These are phyloP conservation scores for Funneliformis mosseae DNA, from an alignment of 192 early-diverging fungal species.

Conservation along the genomic window DNA sequence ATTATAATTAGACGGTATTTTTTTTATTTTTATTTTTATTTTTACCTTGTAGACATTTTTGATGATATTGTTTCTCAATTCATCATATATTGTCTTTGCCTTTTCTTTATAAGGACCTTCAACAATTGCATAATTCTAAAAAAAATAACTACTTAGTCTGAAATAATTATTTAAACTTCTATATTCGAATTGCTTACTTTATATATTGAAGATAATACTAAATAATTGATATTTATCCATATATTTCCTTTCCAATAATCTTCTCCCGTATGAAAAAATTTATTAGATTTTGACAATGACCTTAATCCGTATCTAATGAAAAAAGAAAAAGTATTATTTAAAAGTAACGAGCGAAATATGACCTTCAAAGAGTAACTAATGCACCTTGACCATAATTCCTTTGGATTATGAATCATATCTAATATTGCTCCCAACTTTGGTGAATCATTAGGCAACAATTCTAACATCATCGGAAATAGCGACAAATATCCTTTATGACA, in stretches of 20 bases:
- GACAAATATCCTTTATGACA: constrained; percentile 77
- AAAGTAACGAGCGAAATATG: too few relatives aligned
- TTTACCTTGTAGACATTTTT: constrained; percentile 70
- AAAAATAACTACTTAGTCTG: too few relatives aligned
- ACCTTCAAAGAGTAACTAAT: not conserved
- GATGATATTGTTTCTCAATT: constrained; percentile 76
- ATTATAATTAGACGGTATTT: too few relatives aligned
- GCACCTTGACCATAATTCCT: constrained; percentile 83
- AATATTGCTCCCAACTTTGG: constrained; percentile 71
- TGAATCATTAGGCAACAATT: constrained; percentile 69
- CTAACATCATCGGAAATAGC: constrained; percentile 82
- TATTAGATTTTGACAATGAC: constrained; percentile 64
- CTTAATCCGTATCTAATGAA: constrained; percentile 53
- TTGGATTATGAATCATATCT: constrained; percentile 74
- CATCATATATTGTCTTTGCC: constrained; percentile 71
- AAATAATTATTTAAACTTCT: too few relatives aligned
- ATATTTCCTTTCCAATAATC: constrained; percentile 95
- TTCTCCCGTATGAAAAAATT: constrained; percentile 77
- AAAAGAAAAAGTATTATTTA: not conserved
- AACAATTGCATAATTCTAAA: constrained; percentile 53
- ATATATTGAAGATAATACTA: constrained; percentile 72
- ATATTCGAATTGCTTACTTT: too few relatives aligned
- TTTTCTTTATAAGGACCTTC: constrained; percentile 70
- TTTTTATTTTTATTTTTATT: not conserved
- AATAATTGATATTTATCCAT: constrained; percentile 93